Conservation (phyloP, 805 yeast species). For the Ogataea pilisensis region DNA sequence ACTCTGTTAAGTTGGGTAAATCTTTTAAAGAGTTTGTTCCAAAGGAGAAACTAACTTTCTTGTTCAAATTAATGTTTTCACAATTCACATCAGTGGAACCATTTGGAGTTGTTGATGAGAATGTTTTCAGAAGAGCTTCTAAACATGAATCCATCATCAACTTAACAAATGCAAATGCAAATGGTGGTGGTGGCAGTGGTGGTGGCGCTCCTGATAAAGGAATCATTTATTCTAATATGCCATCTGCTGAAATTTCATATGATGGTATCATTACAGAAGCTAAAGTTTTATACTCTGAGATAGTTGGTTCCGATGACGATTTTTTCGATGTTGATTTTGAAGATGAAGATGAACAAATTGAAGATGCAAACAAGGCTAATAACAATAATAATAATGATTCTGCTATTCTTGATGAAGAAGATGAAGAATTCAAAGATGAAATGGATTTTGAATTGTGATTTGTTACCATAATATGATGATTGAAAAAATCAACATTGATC, state of each 20-base stretch:
- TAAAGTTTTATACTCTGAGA: conserved; percentile 62
- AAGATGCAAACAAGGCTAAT: neutral
- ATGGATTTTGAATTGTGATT: conserved; percentile 35
- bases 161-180: too few species aligned
- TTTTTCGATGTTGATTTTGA: conserved; percentile 96
- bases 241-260: conserved; percentile 82
- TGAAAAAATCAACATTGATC: too few species aligned
- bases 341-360: conserved; percentile 69
- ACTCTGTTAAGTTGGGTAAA: conserved; percentile 82
- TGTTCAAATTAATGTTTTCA: conserved; percentile 58
- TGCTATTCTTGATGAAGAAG: conserved; percentile 38
- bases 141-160: conserved; percentile 10
- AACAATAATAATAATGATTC: conserved; percentile 18
- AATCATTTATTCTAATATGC: conserved; percentile 53
- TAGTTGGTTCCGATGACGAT: conserved; percentile 93
- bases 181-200: neutral
- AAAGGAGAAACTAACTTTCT: conserved; percentile 58
- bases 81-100: conserved; percentile 56
- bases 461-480: too few species aligned
- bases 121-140: conserved; percentile 33
- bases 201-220: conserved; percentile 44
- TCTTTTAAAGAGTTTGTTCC: conserved; percentile 83
- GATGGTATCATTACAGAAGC: conserved; percentile 88
- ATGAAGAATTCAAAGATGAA: conserved; percentile 31
- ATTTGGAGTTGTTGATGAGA: conserved; percentile 45